Conservation (phyloP, 2,329 filamentous ascomycete genomes). For the Apiospora marii region DNA sequence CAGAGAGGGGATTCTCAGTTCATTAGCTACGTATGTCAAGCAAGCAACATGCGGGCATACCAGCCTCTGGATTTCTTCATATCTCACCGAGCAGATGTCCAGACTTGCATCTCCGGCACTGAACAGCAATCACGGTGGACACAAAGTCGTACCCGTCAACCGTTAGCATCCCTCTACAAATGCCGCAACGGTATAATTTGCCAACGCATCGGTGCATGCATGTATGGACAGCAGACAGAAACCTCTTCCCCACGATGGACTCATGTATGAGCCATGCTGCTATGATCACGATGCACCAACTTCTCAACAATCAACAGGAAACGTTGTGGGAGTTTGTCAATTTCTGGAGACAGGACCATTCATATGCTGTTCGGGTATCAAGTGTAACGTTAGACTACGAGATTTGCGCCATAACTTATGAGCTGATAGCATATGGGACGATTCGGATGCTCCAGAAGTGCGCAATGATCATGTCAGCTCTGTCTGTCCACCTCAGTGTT, state of each 20-base stretch:
- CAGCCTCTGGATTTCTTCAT: not conserved
- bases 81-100: not conserved
- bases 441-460: not conserved
- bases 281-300: not conserved
- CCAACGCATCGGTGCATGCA: not conserved
- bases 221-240: not conserved
- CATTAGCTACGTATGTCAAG: not conserved
- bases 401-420: constrained; percentile 3
- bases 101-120: not conserved
- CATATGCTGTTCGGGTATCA: not conserved
- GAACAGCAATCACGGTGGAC: not conserved
- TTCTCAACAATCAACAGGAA: not conserved
- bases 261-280: not conserved
- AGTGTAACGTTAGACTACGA: not conserved
- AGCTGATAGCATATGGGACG: not conserved
- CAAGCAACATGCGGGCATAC: not conserved
- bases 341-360: not conserved
- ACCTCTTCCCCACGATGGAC: not conserved
- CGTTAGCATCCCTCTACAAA: not conserved
- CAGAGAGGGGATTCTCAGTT: not conserved
- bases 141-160: not conserved
- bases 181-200: not conserved
- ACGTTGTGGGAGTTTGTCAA: no score
- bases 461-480: not conserved
- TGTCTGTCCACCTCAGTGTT: not conserved